Base-by-base conservation (phyloP, 2,329 filamentous ascomycete genomes). In the Magnaporthiopsis rhizophila region DNA sequence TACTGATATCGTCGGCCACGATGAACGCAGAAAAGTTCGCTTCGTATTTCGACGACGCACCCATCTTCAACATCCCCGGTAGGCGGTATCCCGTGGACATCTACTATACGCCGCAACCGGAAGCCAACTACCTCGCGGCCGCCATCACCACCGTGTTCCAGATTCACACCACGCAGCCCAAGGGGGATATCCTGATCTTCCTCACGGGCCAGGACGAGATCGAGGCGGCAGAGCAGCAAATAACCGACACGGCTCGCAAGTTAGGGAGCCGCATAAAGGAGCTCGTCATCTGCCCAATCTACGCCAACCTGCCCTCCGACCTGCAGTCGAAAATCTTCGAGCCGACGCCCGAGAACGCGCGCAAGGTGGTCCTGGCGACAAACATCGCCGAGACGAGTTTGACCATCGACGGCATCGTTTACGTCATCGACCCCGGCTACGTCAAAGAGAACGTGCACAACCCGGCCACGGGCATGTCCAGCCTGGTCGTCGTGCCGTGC, bases 341-440 rank as follows among this genome's bases (percentile, higher is more conserved):
- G 71, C 92, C 93, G 0, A 96, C 94, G 0, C 94, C 95, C 0
- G 86, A 89, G 0, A 89, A 89, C 24, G 89, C 90, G 0, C 85
- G 95, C 34, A 99, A 98, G 73, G 92, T 98, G 0, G 92, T 99
- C 0, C 78, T 99, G 36, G 91, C 93, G 12, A 99, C 95, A 69
- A 99, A 99, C 77, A 99, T 99, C 76, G 95, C 95, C 59, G 95
- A 99, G 80, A 99, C 95, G 0, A 94, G 89, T 72, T 86, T 99
- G 77, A 99, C 95, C 60, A 99, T 99, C 66, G 95, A 99, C 73
- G 95, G 95, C 74, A 99, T 99, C 68, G 95, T 99, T 50, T 99
- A 97, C 73, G 95, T 99, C 98, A 96, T 98, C 66, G 95, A 99
- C 70, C 91, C 91, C 0, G 95, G 95, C 0, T 96, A 96, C 68